These are phyloP conservation scores for Penicillium atrosanguineum DNA, from an alignment of 495 filamentous ascomycete species.

Conservation along the genomic window DNA sequence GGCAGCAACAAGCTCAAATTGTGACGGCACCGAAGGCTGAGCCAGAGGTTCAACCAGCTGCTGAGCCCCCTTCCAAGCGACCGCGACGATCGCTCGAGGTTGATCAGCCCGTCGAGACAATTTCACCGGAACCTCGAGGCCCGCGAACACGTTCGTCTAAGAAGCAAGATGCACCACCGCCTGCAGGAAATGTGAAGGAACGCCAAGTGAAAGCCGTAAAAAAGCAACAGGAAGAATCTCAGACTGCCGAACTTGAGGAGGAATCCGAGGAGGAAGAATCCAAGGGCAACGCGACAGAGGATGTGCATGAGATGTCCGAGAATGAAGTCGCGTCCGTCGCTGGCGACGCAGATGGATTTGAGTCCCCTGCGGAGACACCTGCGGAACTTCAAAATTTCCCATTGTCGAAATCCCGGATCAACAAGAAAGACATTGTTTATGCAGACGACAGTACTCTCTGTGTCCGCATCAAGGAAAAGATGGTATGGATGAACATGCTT, in stretches of 20 bases:
- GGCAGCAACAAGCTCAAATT: constrained; percentile 37
- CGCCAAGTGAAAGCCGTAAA: constrained; percentile 5
- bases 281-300: background rate
- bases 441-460: constrained; percentile 40
- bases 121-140: constrained; percentile 13
- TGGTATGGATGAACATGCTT: constrained; percentile 23
- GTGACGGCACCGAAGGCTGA: constrained; percentile 16
- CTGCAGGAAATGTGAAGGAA: constrained; percentile 9
- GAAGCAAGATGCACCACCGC: constrained; percentile 17
- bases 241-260: constrained; percentile 18
- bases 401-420: constrained; percentile 39
- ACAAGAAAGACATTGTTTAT: constrained; percentile 41
- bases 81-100: constrained; percentile 31
- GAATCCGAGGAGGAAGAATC: constrained; percentile 20
- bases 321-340: constrained; percentile 24
- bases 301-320: constrained; percentile 19
- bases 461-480: constrained; percentile 43
- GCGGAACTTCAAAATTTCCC: constrained; percentile 40
- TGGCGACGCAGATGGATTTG: constrained; percentile 34
- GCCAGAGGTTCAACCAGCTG: constrained; percentile 11
- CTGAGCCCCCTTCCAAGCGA: constrained; percentile 39
- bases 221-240: background rate
- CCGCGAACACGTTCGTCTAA: constrained; percentile 26
- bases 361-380: constrained; percentile 33
- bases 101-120: constrained; percentile 4